These are phyloP conservation scores for Epicoccum sorghinum DNA, from an alignment of 2,329 filamentous ascomycete species.

Conservation along the genomic window DNA sequence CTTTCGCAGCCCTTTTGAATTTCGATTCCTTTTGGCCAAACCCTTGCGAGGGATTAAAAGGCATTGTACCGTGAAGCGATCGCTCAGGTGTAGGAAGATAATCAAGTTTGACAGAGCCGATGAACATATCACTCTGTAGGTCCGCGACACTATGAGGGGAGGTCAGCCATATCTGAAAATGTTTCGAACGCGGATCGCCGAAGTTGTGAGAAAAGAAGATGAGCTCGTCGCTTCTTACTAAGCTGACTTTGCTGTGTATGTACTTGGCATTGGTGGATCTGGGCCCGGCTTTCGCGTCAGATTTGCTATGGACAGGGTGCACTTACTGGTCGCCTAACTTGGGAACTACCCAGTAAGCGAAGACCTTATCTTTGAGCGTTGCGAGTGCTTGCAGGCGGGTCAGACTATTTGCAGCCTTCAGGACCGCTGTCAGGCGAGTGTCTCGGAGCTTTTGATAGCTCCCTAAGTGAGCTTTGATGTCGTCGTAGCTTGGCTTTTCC, in stretches of 20 bases:
- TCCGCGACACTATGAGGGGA: conserved; percentile 5
- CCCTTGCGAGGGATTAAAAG: conserved; percentile 22
- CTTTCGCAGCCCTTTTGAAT: conserved; percentile 15
- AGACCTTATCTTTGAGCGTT: conserved; percentile 17
- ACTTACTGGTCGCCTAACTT: conserved; percentile 20
- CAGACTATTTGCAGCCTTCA: conserved; percentile 9
- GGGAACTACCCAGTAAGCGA: conserved; percentile 18
- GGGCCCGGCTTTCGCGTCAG: not conserved
- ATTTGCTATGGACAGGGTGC: not conserved
- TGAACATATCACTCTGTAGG: conserved; percentile 15
- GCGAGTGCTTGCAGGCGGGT: conserved; percentile 18
- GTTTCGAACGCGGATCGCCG: not conserved
- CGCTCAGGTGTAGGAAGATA: conserved; percentile 16
- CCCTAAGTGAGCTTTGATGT: conserved; percentile 9
- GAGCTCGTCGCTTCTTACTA: not conserved
- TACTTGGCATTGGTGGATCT: not conserved
- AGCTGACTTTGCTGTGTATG: conserved; percentile 1
- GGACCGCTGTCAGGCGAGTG: conserved; percentile 4
- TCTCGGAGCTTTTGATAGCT: conserved; percentile 20
- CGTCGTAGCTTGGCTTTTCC: conserved; percentile 15
- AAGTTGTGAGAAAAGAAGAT: not conserved
- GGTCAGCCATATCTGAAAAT: not conserved
- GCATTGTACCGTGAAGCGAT: conserved; percentile 19
- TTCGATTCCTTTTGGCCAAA: conserved; percentile 19
- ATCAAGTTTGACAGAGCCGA: conserved; percentile 18